Base-by-base conservation (phyloP, 73 alveolate genomes). In the Paramecium pentaurelia region DNA sequence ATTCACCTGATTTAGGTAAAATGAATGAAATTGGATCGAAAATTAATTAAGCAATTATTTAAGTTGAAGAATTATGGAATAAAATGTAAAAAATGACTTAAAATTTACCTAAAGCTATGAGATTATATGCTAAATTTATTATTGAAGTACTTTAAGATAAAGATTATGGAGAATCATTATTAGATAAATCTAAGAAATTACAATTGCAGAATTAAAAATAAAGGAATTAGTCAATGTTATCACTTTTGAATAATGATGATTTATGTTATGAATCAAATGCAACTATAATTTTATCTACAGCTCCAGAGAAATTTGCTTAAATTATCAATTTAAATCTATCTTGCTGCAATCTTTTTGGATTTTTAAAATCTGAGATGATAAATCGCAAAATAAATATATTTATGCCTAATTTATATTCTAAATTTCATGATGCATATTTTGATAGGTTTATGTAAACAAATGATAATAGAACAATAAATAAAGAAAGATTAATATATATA, bases 1-100 rank as follows among this genome's bases (percentile, higher is more conserved):
- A 87, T 22, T 36, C 60, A n/a, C 93, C 93, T 32, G 93, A 87
- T 87, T 68, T 87, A 40, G 93, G 93, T 37, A 87, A 87, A 42
- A 9, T 87, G 77, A 87, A 87, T 87, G 93, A 87, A 27, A 68
- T 87, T 32, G 93, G 93, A 18, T 42, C 68, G 0, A 87, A 77
- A 68, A 87, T 87, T 11, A 87, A 77, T 38, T 38, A 64, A 42
- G 83, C 83, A 0, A 64, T 87, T n/a, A 28, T 37, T 18, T 58
- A 87, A 77, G 93, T 87, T 87, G 93, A 87, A 34, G 88, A 87
- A 22, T 64, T 64, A 11, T 87, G 93, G 93, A 87, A 87, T 37
- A 87, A 37, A 16, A 34, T 87, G 58, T 14, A 87, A 25, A 87
- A 87, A 45, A 64, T 38, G 42, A 64, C 77, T 4, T 40, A 87